phyloP scores from a whole-genome alignment of 2,329 filamentous ascomycete species.

The Juglanconis juglandina region DNA sequence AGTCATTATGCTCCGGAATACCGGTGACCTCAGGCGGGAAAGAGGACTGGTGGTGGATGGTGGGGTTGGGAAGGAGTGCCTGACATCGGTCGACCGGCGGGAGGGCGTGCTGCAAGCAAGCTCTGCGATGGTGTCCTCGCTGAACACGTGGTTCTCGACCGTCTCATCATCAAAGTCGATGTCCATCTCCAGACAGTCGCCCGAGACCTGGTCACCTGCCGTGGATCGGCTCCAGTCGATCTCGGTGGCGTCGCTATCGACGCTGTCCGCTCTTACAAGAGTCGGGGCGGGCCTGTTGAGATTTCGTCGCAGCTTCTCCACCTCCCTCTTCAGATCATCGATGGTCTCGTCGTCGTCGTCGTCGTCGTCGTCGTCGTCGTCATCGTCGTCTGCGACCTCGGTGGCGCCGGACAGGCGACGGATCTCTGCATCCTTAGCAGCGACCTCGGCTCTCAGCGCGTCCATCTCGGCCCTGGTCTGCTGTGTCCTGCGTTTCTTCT shows the following conservation, averaged over 20 bases:
- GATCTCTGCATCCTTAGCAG: constrained; percentile 50
- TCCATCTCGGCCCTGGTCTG: constrained; percentile 45
- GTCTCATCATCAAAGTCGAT: constrained; percentile 31
- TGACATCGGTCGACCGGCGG: constrained; percentile 26
- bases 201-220: constrained; percentile 44
- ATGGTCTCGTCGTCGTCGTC: constrained; percentile 3
- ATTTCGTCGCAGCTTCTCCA: constrained; percentile 5
- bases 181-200: constrained; percentile 40
- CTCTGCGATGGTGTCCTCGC: constrained; percentile 49
- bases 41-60: constrained; percentile 54
- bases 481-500: constrained; percentile 39
- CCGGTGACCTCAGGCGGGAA: constrained; percentile 35
- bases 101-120: constrained; percentile 51
- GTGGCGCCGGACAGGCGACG: constrained; percentile 40
- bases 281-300: constrained; percentile 14
- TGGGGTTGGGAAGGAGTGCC: constrained; percentile 52
- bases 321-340: constrained; percentile 13
- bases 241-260: constrained; percentile 27
- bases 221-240: constrained; percentile 48
- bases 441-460: constrained; percentile 46
- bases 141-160: constrained; percentile 36
- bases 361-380: background rate
- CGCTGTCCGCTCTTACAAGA: background rate
- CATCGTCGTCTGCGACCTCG: background rate
- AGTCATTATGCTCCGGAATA: constrained; percentile 25